These are phyloP conservation scores for Kalanchoe fedtschenkoi DNA, from an alignment of 164 flowering plant genomes.

Conservation along the genomic window DNA sequence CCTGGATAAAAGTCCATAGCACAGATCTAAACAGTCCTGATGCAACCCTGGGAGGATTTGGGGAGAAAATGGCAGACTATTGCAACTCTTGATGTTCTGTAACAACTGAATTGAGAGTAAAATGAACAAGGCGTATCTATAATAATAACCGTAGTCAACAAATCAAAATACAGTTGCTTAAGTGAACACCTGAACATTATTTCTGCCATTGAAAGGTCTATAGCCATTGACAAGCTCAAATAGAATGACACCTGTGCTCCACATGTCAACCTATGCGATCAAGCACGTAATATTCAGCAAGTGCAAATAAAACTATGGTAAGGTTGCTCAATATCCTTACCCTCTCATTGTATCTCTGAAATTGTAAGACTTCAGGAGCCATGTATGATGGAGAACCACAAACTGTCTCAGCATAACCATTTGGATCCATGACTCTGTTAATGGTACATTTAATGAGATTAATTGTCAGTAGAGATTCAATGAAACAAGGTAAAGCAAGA, in stretches of 20 bases:
- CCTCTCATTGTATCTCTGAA: slow-evolving; percentile 54
- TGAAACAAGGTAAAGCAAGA: too few relatives aligned
- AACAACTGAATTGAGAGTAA: slow-evolving; percentile 26
- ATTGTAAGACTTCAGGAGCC: slow-evolving; percentile 67
- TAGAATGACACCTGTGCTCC: slow-evolving; percentile 61
- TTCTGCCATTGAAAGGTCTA: slow-evolving; percentile 55
- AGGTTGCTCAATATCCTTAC: slow-evolving; percentile 12
- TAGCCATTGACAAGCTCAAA: slow-evolving; percentile 62
- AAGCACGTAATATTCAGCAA: background rate
- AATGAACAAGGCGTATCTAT: background rate
- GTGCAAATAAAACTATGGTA: background rate
- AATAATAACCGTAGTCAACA: background rate
- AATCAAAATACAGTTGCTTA: background rate
- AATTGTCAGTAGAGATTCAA: too few relatives aligned
- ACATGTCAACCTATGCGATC: slow-evolving; percentile 55
- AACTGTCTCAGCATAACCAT: slow-evolving; percentile 39
- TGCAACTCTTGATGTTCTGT: slow-evolving; percentile 33
- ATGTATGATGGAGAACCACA: slow-evolving; percentile 63
- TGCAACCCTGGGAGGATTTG: slow-evolving; percentile 25
- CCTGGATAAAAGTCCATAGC: slow-evolving; percentile 34
- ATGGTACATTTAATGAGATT: background rate
- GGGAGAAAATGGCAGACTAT: slow-evolving; percentile 38
- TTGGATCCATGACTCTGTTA: slow-evolving; percentile 31
- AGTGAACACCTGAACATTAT: slow-evolving; percentile 44
- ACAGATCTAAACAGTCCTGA: slow-evolving; percentile 44